Conservation (phyloP, 2,329 filamentous ascomycete species). For the Dactylonectria macrodidyma region DNA sequence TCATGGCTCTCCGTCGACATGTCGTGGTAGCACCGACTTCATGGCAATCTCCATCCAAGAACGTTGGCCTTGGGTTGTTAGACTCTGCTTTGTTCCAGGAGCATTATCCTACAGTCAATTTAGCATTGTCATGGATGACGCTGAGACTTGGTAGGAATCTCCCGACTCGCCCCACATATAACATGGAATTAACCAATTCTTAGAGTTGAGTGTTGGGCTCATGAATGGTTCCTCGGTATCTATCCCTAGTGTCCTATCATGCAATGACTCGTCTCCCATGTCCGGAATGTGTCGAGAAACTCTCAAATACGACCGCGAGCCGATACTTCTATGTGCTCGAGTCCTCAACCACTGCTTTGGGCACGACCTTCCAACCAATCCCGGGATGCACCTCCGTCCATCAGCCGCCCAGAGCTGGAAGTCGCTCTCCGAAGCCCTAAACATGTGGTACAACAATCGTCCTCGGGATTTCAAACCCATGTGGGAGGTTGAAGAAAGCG, state of each 20-base stretch:
- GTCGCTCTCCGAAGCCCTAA: conserved; percentile 49
- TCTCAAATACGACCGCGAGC: conserved; percentile 44
- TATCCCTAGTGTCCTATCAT: conserved; percentile 44
- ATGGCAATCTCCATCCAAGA: conserved; percentile 41
- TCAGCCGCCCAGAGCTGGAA: conserved; percentile 50
- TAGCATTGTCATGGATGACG: conserved; percentile 44
- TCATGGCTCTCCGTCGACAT: conserved; percentile 34
- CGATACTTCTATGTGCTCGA: conserved; percentile 52
- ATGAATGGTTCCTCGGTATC: conserved; percentile 45
- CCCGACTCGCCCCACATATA: background rate
- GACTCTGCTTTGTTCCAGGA: conserved; percentile 36
- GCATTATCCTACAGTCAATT: conserved; percentile 31
- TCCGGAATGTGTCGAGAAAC: conserved; percentile 35
- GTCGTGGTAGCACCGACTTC: conserved; percentile 37
- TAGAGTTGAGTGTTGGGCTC: conserved; percentile 49
- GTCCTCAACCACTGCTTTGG: conserved; percentile 53
- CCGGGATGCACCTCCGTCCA: conserved; percentile 28
- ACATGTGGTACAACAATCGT: conserved; percentile 52
- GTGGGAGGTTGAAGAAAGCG: conserved; percentile 50
- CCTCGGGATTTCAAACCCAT: conserved; percentile 53
- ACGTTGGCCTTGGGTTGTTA: conserved; percentile 28
- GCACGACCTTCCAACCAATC: conserved; percentile 25
- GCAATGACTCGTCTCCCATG: conserved; percentile 37
- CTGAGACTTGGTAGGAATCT: conserved; percentile 44
- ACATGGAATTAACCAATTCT: background rate